Evolutionary conservation across 495 filamentous ascomycete genomes (phyloP).

Genomic region (Astrothelium macrocarpum): DNA sequence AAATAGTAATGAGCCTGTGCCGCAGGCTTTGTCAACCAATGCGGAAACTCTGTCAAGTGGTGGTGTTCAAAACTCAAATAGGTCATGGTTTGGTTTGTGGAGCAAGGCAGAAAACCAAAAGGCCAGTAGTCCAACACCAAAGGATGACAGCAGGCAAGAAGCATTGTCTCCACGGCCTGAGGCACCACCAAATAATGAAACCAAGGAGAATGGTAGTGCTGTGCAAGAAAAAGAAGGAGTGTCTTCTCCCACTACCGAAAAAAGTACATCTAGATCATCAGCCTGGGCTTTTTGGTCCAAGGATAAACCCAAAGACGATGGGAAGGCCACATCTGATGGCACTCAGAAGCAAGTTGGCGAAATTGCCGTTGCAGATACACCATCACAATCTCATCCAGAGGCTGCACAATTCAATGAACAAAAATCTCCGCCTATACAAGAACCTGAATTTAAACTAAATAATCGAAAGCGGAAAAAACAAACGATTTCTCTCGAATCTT

Average conservation of each 20-base stretch:
- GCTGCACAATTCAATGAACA: slow-evolving; percentile 47
- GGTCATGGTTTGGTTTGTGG: slow-evolving; percentile 34
- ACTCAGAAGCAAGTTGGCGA: slow-evolving; percentile 50
- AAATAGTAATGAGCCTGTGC: neutral
- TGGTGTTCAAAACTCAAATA: neutral
- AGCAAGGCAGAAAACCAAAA: slow-evolving; percentile 30
- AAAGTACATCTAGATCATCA: slow-evolving; percentile 41
- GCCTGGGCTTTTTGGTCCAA: slow-evolving; percentile 84
- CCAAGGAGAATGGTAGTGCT: neutral
- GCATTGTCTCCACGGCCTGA: neutral
- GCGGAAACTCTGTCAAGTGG: neutral
- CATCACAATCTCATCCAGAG: slow-evolving; percentile 53
- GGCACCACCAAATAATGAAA: neutral
- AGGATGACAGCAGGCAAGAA: neutral
- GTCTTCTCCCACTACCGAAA: neutral
- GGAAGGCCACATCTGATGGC: slow-evolving; percentile 30
- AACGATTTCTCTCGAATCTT: slow-evolving; percentile 11
- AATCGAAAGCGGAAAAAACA: slow-evolving; percentile 6
- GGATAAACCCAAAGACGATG: slow-evolving; percentile 43
- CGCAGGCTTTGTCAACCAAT: neutral
- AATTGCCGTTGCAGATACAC: slow-evolving; percentile 57
- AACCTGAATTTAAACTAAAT: neutral
- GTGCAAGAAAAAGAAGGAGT: neutral
- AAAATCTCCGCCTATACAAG: slow-evolving; percentile 25
- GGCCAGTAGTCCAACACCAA: slow-evolving; percentile 10